These are phyloP conservation scores for Mycena amicta DNA, from an alignment of 768 basidiomycete genomes.

Conservation along the genomic window DNA sequence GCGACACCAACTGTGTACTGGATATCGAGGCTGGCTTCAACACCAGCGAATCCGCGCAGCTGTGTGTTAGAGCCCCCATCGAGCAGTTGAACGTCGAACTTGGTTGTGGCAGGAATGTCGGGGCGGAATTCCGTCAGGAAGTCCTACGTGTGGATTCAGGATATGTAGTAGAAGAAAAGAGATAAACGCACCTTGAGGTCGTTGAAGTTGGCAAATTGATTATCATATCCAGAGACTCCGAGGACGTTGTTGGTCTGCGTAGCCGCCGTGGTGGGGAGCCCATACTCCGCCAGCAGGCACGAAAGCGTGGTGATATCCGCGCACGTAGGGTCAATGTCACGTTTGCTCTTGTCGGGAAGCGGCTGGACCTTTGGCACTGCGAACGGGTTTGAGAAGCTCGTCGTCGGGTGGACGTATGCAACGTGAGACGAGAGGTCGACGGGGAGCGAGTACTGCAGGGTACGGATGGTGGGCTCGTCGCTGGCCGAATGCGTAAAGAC, in stretches of 20 bases:
- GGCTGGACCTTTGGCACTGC: not conserved
- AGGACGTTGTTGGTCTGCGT: constrained; percentile 29
- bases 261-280: constrained; percentile 34
- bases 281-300: constrained; percentile 33
- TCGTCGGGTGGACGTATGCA: constrained; percentile 30
- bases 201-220: constrained; percentile 23
- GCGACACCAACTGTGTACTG: constrained; percentile 38
- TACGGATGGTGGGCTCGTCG: constrained; percentile 36
- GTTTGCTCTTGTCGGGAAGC: constrained; percentile 4
- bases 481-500: constrained; percentile 35
- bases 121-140: constrained; percentile 19
- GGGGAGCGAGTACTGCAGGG: constrained; percentile 21
- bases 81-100: constrained; percentile 16
- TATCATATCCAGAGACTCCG: constrained; percentile 32
- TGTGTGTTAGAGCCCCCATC: constrained; percentile 14
- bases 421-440: not conserved
- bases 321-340: constrained; percentile 11
- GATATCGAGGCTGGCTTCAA: constrained; percentile 35
- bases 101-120: constrained; percentile 17
- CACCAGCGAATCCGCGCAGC: constrained; percentile 5
- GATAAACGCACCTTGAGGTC: constrained; percentile 17
- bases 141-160: not conserved
- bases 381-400: constrained; percentile 30
- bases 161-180: not conserved
- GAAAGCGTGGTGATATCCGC: constrained; percentile 7